Base-by-base conservation (phyloP, 225 moss, liverwort and hornwort genomes). In the Pleurozium schreberi region DNA sequence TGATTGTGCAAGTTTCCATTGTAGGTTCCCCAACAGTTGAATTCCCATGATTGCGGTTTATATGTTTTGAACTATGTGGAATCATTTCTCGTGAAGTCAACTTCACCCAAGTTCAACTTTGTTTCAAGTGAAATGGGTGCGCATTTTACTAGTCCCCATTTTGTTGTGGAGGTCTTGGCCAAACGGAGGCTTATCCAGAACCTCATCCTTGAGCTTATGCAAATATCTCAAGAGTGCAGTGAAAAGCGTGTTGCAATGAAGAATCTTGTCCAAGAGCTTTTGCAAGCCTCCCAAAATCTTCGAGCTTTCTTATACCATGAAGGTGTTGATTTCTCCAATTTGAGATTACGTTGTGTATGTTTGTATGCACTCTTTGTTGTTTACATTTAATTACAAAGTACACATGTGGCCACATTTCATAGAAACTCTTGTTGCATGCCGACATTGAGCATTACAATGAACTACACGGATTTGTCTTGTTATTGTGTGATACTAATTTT, bases 301-400 rank as follows among this genome's bases (percentile, higher is more conserved):
- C 15, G 5, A 0, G 4, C 1, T 27, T 27, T 43, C 71, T 16
- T 71, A 23, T 0, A 9, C 16, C 9, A 15, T 16, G 27, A 71
- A 71, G 71, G 71, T 71, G 5, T 42, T 27, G 9, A 16, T 27
- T 9, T 1, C 0, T 71, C 5, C 0, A 27, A 0, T 42, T 6
- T 5, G 9, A 5, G 4, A 1, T 25, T 5, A 26, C 26, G 26
- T 15, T 15, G 8, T 27, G 5, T 14, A 15, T 71, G 71, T 16
- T 15, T 70, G 27, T 70, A 70, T 27, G 2, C 25, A 8, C 2
- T 8, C 5, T 42, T 42, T 43, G 9, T 71, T 43, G 3, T 27
- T 9, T 43, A 3, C 3, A 43, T 71, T 2, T 3, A 43, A 28
- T 27, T 16, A 5, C 28, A 27, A 43, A 28, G 9, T 43, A 27